Evolutionary conservation across 208 protist genomes (phyloP), one percentile per base, ranked within the genome.

Genomic region (Acanthamoeba pearcei): DNA sequence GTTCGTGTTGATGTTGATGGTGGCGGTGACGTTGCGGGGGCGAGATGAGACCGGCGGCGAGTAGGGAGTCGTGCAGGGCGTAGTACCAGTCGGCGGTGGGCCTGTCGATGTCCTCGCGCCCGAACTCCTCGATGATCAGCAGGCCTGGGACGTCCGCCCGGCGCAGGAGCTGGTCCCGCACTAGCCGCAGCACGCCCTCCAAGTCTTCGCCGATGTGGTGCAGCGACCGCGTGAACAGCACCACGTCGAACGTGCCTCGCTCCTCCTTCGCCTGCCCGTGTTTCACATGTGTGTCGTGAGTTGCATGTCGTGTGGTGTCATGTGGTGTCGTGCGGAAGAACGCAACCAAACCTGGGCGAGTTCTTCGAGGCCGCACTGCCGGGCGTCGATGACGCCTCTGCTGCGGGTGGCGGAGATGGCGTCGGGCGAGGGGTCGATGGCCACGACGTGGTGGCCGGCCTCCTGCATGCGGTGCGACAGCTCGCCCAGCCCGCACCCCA

Each of bases 71-170:
- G 53, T 89, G 80, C 1, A 89, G 53, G 22, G 80, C 27, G 80
- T 89, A 89, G 53, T 89, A 89, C 80, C 80, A 89, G 53, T 89
- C 51, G 46, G 80, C 80, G 5, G 80, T 89, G 6, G 22, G 80
- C 9, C 51, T 6, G 22, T 89, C 80, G 51, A 62, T 66, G 46
- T 89, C 80, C 80, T 89, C 80, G 12, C 80, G 22, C 12, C 80
- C 80, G 29, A 89, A 89, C 80, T 89, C 80, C 24, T 89, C 80
- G 46, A 89, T 89, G 9, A 89, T 24, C 5, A 89, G 27, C 19
- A 89, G 62, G 32, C 62, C 29, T 1, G 27, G 55, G 1, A 10
- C 55, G 19, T 62, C 55, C 5, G 55, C 55, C 19, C 19, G n/a
- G 12, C 80, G 49, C 5, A 89, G 53, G 24, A 89, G 51, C 2